Evolutionary conservation across 2,329 filamentous ascomycete species (phyloP).

Genomic region (Passalora sequoiae): DNA sequence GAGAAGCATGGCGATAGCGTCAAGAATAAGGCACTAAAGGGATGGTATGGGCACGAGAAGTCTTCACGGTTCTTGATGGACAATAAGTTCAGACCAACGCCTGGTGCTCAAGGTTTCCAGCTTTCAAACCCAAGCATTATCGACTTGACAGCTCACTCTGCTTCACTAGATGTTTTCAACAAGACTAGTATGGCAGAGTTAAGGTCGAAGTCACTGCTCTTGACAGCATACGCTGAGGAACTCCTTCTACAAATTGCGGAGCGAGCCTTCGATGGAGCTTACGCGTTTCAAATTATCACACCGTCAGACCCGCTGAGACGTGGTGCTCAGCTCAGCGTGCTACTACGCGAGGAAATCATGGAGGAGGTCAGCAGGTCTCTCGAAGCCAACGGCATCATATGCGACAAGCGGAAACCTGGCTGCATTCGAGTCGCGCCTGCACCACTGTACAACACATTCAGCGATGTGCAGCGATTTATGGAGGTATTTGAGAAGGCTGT

Average conservation of each 20-base stretch:
- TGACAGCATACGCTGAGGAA: constrained; percentile 73
- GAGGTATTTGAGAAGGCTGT: constrained; percentile 47
- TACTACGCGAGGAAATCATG: constrained; percentile 63
- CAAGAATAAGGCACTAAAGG: constrained; percentile 48
- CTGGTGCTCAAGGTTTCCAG: constrained; percentile 75
- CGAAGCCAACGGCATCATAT: constrained; percentile 64
- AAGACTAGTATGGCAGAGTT: constrained; percentile 65
- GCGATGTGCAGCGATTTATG: constrained; percentile 63
- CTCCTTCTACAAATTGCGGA: constrained; percentile 45
- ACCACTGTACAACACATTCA: constrained; percentile 76
- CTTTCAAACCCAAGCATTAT: constrained; percentile 77
- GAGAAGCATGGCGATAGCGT: constrained; percentile 60
- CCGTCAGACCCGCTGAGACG: constrained; percentile 62
- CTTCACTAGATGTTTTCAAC: constrained; percentile 66
- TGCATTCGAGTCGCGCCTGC: constrained; percentile 79
- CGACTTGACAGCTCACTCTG: constrained; percentile 67
- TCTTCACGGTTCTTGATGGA: constrained; percentile 73
- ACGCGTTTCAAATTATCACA: constrained; percentile 55
- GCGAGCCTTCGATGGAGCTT: constrained; percentile 15
- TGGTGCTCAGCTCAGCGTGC: constrained; percentile 71
- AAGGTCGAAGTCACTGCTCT: constrained; percentile 62
- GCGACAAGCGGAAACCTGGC: constrained; percentile 79
- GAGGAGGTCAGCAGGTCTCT: constrained; percentile 61
- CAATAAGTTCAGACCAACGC: constrained; percentile 68
- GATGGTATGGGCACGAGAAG: constrained; percentile 86